These are phyloP conservation scores for Phytophthora cactorum DNA, from an alignment of 352 stramenopile species.

Conservation along the genomic window DNA sequence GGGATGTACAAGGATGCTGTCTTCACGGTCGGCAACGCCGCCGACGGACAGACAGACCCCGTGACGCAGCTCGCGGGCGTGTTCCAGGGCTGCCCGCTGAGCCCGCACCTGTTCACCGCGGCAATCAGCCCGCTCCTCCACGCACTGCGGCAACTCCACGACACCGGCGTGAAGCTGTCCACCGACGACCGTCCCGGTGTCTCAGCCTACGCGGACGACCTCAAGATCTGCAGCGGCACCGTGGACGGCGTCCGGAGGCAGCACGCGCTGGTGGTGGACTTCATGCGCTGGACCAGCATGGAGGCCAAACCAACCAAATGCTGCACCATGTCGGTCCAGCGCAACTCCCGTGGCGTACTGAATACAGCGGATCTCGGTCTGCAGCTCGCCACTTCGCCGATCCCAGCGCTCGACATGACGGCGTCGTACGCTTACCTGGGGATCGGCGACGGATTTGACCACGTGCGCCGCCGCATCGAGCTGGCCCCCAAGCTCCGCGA, in stretches of 20 bases:
- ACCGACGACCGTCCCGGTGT: conserved; percentile 2
- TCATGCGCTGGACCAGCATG: conserved; percentile 16
- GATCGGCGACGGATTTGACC: conserved; percentile 3
- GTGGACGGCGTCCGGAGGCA: conserved; percentile 15
- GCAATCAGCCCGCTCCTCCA: conserved; percentile 11
- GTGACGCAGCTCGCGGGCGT: too few relatives aligned
- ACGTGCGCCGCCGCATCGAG: background rate
- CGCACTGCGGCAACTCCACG: conserved; percentile 1
- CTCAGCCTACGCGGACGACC: conserved; percentile 12
- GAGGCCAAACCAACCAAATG: conserved; percentile 7
- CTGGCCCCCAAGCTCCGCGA: too few relatives aligned
- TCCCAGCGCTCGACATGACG: background rate
- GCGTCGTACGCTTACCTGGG: background rate
- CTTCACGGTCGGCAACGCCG: too few relatives aligned
- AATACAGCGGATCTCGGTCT: background rate
- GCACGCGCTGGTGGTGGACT: conserved; percentile 3
- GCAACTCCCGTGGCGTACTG: background rate
- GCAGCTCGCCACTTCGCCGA: background rate
- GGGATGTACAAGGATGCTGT: too few relatives aligned
- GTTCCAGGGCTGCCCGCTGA: too few relatives aligned
- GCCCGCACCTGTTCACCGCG: too few relatives aligned
- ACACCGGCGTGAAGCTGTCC: conserved; percentile 3
- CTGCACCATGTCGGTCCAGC: conserved; percentile 2
- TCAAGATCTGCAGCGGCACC: conserved; percentile 6
- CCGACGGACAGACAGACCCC: too few relatives aligned